Evolutionary conservation across 2,329 filamentous ascomycete species (phyloP).

Genomic region (Fusarium brachygibbosum): DNA sequence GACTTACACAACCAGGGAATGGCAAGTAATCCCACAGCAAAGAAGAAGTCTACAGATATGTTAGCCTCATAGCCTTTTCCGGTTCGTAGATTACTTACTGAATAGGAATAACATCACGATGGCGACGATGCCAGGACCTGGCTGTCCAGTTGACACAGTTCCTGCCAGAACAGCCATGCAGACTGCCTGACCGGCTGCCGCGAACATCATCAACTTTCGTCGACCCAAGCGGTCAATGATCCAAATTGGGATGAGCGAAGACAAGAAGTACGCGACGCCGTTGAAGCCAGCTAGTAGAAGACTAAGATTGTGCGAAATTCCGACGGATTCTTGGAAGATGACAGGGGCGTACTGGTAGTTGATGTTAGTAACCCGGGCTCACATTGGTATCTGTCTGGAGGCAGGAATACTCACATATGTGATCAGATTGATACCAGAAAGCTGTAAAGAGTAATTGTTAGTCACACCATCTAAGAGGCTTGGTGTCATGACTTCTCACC

Average conservation of each 20-base stretch:
- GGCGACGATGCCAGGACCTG: slow-evolving; percentile 57
- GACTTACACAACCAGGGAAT: slow-evolving; percentile 55
- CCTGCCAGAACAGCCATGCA: slow-evolving; percentile 64
- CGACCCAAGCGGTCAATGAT: slow-evolving; percentile 62
- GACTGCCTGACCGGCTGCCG: slow-evolving; percentile 52
- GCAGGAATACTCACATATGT: slow-evolving; percentile 44
- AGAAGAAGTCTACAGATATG: slow-evolving; percentile 53
- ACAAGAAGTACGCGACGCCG: slow-evolving; percentile 55
- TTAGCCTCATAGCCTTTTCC: neutral
- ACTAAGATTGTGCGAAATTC: slow-evolving; percentile 59
- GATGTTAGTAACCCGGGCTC: neutral
- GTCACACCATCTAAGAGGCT: rapidly evolving
- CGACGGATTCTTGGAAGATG: slow-evolving; percentile 61
- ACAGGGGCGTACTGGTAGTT: slow-evolving; percentile 54
- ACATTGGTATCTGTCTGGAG: no score
- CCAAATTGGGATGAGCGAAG: slow-evolving; percentile 51
- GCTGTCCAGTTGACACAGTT: slow-evolving; percentile 57
- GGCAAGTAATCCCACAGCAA: slow-evolving; percentile 57
- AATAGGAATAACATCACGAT: slow-evolving; percentile 61
- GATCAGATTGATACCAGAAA: slow-evolving; percentile 54
- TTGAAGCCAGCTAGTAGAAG: slow-evolving; percentile 68
- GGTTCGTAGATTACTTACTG: slow-evolving; percentile 28
- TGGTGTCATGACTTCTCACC: neutral
- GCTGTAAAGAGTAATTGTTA: neutral
- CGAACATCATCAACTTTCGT: slow-evolving; percentile 70